Base-by-base conservation (phyloP, 208 protist genomes). In the Acanthamoeba royreba region DNA sequence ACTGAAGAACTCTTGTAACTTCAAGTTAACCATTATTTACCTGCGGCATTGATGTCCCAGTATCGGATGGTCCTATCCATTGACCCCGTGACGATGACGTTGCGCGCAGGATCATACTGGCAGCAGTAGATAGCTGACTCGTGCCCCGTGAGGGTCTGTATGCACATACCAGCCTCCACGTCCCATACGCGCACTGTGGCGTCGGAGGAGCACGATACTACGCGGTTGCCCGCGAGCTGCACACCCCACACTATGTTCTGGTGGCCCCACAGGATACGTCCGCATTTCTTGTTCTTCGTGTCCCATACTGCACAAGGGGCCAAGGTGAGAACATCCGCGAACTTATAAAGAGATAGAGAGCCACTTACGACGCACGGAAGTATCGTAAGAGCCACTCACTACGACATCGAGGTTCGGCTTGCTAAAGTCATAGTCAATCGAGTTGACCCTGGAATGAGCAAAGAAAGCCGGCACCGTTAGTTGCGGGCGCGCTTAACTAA, bases 141-240 rank as follows among this genome's bases (percentile, higher is more conserved):
- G 66, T 99, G 99, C 11, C 98, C 98, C 31, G 98, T 97, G 33
- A 99, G 96, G n/a, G 99, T 98, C 91, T 98, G 98, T 19, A 97
- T 93, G 89, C 98, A 99, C 88, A 97, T 96, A 31, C 97, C 97
- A 8, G 86, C 93, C 92, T 98, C 96, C 42, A 98, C 92, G 93
- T 99, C 98, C 98, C 98, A 99, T 85, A 99, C 95, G 74, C 98
- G 98, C 17, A 98, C 96, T 3, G 99, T 99, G 93, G 98, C 97
- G 94, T 99, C 99, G 40, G 99, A 97, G 0, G 97, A 97, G 25
- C 97, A 98, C 61, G 95, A 98, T 4, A 98, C 98, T 11, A 99
- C 63, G 91, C 99, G 98, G 66, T 98, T 96, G 40, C 98, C 98
- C 11, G 95, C 96, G 49, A 99, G 98, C 38, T 97, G 97, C 15